Percentiles rank a stretch among this genome's conserved stretches.
Evolutionary conservation across 2,329 filamentous ascomycete species (phyloP).

Genomic region (Myrmaecium sp.): DNA sequence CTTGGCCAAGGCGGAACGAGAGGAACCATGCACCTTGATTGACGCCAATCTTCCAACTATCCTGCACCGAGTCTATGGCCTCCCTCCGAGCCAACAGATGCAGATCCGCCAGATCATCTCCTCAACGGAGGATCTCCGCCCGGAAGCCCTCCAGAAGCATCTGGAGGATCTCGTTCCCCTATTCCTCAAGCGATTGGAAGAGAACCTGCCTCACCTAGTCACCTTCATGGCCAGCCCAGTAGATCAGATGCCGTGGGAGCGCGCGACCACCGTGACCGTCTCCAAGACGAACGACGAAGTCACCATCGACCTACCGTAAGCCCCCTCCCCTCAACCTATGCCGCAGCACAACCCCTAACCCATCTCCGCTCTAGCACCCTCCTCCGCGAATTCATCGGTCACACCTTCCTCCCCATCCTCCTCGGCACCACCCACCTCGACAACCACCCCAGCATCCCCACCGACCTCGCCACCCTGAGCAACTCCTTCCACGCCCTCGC

Average conservation of each 20-base stretch:
- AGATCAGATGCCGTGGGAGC: constrained; percentile 47
- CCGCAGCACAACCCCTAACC: constrained; percentile 5
- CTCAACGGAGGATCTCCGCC: constrained; percentile 12
- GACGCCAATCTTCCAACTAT: constrained; percentile 1
- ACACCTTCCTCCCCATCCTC: constrained; percentile 31
- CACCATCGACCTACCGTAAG: constrained; percentile 27
- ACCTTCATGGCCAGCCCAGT: constrained; percentile 42
- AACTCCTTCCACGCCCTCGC: constrained; percentile 35
- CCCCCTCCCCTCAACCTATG: not conserved
- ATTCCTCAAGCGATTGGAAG: constrained; percentile 23
- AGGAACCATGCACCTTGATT: constrained; percentile 1
- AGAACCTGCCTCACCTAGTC: constrained; percentile 37
- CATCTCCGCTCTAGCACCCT: constrained; percentile 19
- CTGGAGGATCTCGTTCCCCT: constrained; percentile 24
- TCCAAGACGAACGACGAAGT: constrained; percentile 39
- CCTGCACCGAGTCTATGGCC: not conserved
- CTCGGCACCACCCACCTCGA: constrained; percentile 35
- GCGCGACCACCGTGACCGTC: constrained; percentile 28
- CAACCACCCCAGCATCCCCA: constrained; percentile 34
- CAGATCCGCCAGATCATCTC: constrained; percentile 11
- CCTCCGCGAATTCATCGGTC: constrained; percentile 39
- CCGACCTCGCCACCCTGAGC: constrained; percentile 40
- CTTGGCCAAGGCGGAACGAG: not conserved
- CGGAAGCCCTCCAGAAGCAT: constrained; percentile 23
- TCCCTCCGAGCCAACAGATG: constrained; percentile 6